These are phyloP conservation scores for Tylopilus sp. DNA, from an alignment of 768 basidiomycete genomes.

Conservation along the genomic window DNA sequence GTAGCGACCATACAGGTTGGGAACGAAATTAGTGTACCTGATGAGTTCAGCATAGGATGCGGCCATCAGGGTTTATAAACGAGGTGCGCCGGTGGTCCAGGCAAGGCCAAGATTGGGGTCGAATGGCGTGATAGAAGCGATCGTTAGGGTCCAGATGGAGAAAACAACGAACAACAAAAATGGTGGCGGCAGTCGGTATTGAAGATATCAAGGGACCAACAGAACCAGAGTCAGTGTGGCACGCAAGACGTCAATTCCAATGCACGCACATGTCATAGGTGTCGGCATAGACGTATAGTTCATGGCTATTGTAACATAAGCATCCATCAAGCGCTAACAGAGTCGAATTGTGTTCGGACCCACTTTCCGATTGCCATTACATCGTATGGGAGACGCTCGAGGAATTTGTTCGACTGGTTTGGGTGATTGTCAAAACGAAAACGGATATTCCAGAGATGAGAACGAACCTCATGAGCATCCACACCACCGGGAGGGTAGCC, in stretches of 20 bases:
- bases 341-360: slow-evolving; percentile 21
- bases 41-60: neutral
- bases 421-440: neutral
- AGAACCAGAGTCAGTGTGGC: slow-evolving; percentile 3
- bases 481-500: slow-evolving; percentile 68
- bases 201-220: neutral
- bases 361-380: slow-evolving; percentile 82
- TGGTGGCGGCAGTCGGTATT: neutral
- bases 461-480: slow-evolving; percentile 64
- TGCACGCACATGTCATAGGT: slow-evolving; percentile 58
- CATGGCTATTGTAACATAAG: slow-evolving; percentile 50
- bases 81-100: neutral
- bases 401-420: slow-evolving; percentile 66
- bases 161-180: neutral
- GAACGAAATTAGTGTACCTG: slow-evolving; percentile 65
- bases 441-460: neutral
- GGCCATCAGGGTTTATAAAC: neutral
- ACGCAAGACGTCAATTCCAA: neutral
- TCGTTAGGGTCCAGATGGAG: slow-evolving; percentile 5
- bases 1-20: slow-evolving; percentile 66
- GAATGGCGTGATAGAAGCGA: slow-evolving; percentile 1
- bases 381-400: slow-evolving; percentile 75
- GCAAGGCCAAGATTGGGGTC: neutral
- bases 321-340: neutral
- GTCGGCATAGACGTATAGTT: slow-evolving; percentile 70